phyloP scores from a whole-genome alignment of 2,329 filamentous ascomycete species.

The Rutstroemia sp. region DNA sequence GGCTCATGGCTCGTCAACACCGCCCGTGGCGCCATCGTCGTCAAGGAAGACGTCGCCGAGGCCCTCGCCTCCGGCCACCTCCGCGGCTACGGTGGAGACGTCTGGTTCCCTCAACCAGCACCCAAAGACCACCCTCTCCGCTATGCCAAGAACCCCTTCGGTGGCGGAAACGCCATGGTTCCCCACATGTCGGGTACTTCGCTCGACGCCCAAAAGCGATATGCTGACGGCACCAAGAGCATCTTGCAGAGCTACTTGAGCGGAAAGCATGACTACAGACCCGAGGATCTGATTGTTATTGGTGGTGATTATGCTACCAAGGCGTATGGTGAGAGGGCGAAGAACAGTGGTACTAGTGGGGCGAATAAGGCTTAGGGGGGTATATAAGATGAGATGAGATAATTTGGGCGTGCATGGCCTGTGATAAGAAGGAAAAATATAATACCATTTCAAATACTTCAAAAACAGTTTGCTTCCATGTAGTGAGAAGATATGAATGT shows the following conservation, averaged over 20 bases:
- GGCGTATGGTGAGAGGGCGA: slow-evolving; percentile 35
- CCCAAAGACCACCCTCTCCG: slow-evolving; percentile 89
- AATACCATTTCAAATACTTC: too few relatives aligned
- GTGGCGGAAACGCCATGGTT: slow-evolving; percentile 97
- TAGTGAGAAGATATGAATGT: too few relatives aligned
- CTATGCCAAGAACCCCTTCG: slow-evolving; percentile 88
- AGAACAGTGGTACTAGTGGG: slow-evolving; percentile 10
- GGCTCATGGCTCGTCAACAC: slow-evolving; percentile 98
- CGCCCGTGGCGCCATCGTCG: slow-evolving; percentile 94
- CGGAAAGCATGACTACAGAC: slow-evolving; percentile 79
- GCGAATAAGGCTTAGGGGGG: slow-evolving; percentile 2
- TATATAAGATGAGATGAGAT: background rate
- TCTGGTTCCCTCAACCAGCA: slow-evolving; percentile 92
- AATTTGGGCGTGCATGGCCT: too few relatives aligned
- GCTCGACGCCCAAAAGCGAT: slow-evolving; percentile 93
- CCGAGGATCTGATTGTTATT: slow-evolving; percentile 85
- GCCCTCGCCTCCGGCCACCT: slow-evolving; percentile 89
- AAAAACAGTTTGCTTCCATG: too few relatives aligned
- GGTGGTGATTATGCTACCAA: slow-evolving; percentile 90
- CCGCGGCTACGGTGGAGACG: slow-evolving; percentile 79
- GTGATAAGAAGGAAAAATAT: too few relatives aligned
- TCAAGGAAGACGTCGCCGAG: slow-evolving; percentile 97
- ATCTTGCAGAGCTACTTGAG: slow-evolving; percentile 90
- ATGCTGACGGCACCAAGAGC: slow-evolving; percentile 78
- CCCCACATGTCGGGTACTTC: slow-evolving; percentile 98